A percentile compares a stretch with the other conserved stretches of the same genome.
Evolutionary conservation across 2,329 filamentous ascomycete species (phyloP).

Genomic region (Basipetospora chlamydospora): DNA sequence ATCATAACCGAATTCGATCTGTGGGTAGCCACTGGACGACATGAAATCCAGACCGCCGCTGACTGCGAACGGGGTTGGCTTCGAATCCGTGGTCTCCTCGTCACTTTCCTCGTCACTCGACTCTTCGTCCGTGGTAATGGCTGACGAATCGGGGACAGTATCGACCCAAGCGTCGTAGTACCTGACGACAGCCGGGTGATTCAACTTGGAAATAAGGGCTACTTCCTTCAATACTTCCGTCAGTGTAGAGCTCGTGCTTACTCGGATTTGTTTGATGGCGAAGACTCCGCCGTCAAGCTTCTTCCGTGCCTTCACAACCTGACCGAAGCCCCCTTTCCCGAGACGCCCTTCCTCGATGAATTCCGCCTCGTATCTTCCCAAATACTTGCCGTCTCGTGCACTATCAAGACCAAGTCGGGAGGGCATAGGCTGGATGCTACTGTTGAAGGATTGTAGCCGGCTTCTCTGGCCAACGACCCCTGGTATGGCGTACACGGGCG

Average conservation of each 20-base stretch:
- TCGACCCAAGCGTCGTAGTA: conserved; percentile 97
- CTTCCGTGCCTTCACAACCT: conserved; percentile 89
- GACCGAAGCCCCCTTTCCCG: conserved; percentile 88
- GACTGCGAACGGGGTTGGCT: conserved; percentile 32
- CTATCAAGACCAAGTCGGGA: conserved; percentile 5
- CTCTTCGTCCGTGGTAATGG: conserved; percentile 28
- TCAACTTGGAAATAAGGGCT: conserved; percentile 77
- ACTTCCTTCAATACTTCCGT: conserved; percentile 78
- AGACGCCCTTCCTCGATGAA: conserved; percentile 82
- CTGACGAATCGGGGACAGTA: conserved; percentile 38
- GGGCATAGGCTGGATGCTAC: conserved; percentile 16
- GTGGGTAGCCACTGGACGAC: conserved; percentile 65
- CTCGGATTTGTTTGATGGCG: conserved; percentile 87
- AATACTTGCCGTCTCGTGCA: conserved; percentile 5
- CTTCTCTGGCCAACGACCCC: background rate
- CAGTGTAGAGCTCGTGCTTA: conserved; percentile 36
- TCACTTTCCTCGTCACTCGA: conserved; percentile 29
- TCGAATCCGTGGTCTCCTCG: conserved; percentile 17
- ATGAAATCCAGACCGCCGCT: conserved; percentile 86
- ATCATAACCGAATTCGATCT: conserved; percentile 62
- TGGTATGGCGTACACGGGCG: conserved; percentile 30
- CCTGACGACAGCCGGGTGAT: conserved; percentile 72
- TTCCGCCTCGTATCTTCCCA: conserved; percentile 65
- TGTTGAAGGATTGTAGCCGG: conserved; percentile 16
- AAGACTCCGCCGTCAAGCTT: conserved; percentile 89